These are phyloP conservation scores for Exophiala mesophila DNA, from an alignment of 2,329 filamentous ascomycete species.

Conservation along the genomic window DNA sequence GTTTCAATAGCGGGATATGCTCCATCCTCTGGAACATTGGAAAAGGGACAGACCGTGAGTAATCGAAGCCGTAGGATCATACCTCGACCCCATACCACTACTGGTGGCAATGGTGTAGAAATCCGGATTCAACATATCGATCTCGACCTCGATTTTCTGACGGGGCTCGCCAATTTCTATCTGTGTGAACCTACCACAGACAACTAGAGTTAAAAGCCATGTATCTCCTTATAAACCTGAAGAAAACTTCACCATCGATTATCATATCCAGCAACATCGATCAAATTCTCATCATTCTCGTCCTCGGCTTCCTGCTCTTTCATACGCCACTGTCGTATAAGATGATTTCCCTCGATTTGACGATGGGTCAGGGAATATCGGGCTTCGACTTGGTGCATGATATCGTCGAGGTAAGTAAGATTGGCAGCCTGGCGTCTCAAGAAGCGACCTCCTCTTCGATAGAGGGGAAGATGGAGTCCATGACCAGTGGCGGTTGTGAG, in stretches of 20 bases:
- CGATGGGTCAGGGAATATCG: slow-evolving; percentile 28
- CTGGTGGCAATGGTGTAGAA: slow-evolving; percentile 31
- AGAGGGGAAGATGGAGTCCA: slow-evolving; percentile 19
- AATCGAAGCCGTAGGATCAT: slow-evolving; percentile 27
- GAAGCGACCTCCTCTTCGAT: slow-evolving; percentile 20
- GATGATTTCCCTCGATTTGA: slow-evolving; percentile 28
- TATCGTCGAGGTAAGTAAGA: slow-evolving; percentile 23
- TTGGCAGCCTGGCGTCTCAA: slow-evolving; percentile 21
- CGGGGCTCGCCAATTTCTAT: slow-evolving; percentile 27
- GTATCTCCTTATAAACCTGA: no score
- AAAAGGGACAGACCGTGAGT: slow-evolving; percentile 22
- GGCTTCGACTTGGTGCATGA: slow-evolving; percentile 25
- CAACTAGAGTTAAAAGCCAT: no score
- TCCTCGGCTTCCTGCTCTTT: slow-evolving; percentile 13
- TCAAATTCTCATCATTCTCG: slow-evolving; percentile 18
- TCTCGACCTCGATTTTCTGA: slow-evolving; percentile 28
- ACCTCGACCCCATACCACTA: slow-evolving; percentile 28
- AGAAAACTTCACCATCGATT: slow-evolving; percentile 8
- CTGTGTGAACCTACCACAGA: slow-evolving; percentile 29
- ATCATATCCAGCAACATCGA: slow-evolving; percentile 14
- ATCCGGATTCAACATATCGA: slow-evolving; percentile 32
- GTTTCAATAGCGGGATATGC: no score
- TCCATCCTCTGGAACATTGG: not conserved
- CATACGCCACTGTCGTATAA: slow-evolving; percentile 28
- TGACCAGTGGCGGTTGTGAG: no score